Evolutionary conservation across 352 stramenopile species (phyloP).

Genomic region (Phytophthora agathidicida): DNA sequence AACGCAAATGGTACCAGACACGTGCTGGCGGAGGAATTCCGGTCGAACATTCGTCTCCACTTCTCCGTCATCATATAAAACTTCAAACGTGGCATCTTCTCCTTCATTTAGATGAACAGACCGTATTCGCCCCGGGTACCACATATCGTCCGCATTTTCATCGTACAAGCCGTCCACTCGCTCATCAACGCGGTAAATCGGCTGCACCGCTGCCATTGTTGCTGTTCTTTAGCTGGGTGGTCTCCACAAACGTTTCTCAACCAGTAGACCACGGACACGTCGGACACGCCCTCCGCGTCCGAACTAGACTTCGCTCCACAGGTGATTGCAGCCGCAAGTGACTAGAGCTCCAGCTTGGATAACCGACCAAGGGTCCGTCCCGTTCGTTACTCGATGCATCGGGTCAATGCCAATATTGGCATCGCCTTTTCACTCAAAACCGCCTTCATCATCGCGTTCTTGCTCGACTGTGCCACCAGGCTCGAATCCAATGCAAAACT

Average conservation of each 20-base stretch:
- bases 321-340: constrained; percentile 17
- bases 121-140: constrained; percentile 69
- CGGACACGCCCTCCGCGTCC: neutral
- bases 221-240: neutral
- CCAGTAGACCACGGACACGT: neutral
- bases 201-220: constrained; percentile 9
- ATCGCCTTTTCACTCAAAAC: constrained; percentile 31
- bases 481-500: no score
- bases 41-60: constrained; percentile 47
- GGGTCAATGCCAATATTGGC: constrained; percentile 34
- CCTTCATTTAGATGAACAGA: constrained; percentile 31
- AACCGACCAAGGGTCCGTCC: constrained; percentile 7
- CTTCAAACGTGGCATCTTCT: constrained; percentile 40
- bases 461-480: no score
- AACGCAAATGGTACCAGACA: constrained; percentile 70
- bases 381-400: constrained; percentile 34
- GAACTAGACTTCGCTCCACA: constrained; percentile 6
- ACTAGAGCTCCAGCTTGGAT: neutral
- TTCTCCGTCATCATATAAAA: constrained; percentile 84
- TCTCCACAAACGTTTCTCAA: neutral
- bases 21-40: constrained; percentile 57
- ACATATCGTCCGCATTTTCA: constrained; percentile 79
- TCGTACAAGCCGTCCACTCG: constrained; percentile 86
- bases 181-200: constrained; percentile 46
- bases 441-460: no score